Conservation (phyloP, 805 yeast genomes). For the Barnettozyma sucrosica region DNA sequence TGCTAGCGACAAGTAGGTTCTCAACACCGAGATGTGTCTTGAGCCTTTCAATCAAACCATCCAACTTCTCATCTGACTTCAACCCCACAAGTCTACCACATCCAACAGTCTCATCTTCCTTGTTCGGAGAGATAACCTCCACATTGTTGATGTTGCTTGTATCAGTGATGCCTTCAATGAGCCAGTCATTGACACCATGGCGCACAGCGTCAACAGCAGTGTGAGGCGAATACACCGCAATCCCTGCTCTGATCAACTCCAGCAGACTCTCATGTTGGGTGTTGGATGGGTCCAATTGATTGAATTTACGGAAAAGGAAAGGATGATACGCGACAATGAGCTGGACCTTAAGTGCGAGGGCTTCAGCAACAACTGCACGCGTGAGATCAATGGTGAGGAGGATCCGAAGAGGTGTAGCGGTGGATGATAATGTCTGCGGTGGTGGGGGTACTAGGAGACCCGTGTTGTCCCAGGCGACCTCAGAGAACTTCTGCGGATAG, state of each 20-base stretch:
- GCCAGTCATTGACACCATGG: slow-evolving; percentile 95
- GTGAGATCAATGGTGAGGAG: slow-evolving; percentile 85
- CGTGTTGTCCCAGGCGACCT: slow-evolving; percentile 90
- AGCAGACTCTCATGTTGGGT: slow-evolving; percentile 76
- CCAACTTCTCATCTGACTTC: slow-evolving; percentile 36
- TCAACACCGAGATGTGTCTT: slow-evolving; percentile 48
- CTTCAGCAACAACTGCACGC: slow-evolving; percentile 78
- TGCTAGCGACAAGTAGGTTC: slow-evolving; percentile 58
- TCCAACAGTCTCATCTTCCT: slow-evolving; percentile 49
- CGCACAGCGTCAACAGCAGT: slow-evolving; percentile 91
- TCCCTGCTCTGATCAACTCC: slow-evolving; percentile 64
- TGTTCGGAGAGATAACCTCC: slow-evolving; percentile 40
- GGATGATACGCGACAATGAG: slow-evolving; percentile 89
- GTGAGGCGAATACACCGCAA: slow-evolving; percentile 92
- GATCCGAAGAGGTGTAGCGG: slow-evolving; percentile 25
- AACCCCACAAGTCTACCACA: slow-evolving; percentile 71
- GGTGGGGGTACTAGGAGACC: slow-evolving; percentile 67
- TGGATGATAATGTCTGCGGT: slow-evolving; percentile 10
- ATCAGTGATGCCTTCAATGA: slow-evolving; percentile 53
- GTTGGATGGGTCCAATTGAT: slow-evolving; percentile 48
- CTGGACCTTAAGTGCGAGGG: slow-evolving; percentile 47
- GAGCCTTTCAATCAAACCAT: slow-evolving; percentile 41
- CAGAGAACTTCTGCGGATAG: slow-evolving; percentile 83
- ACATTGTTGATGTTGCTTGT: slow-evolving; percentile 21
- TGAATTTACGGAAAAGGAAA: slow-evolving; percentile 85